A percentile compares a stretch with the other conserved stretches of the same genome.
Evolutionary conservation across 495 filamentous ascomycete genomes (phyloP).

Genomic region (Penicillium ochrochloron): DNA sequence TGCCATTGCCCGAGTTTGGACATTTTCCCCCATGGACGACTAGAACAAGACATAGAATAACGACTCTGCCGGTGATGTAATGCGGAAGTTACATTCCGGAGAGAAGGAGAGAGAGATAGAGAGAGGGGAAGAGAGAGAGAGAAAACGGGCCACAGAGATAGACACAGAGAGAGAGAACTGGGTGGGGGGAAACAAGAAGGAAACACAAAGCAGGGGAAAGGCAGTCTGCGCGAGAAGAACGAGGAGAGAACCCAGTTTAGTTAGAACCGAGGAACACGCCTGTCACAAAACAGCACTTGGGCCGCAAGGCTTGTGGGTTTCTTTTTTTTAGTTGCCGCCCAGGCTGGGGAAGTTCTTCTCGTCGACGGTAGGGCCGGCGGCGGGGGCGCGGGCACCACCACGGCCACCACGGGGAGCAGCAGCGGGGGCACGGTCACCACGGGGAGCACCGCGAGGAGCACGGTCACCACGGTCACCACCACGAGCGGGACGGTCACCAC

Average conservation of each 20-base stretch:
- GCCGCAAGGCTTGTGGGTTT: slow-evolving; percentile 1
- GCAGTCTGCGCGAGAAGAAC: slow-evolving; percentile 12
- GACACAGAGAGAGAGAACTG: slow-evolving; percentile 10
- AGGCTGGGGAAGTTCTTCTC: slow-evolving; percentile 59
- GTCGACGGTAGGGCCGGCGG: slow-evolving; percentile 47
- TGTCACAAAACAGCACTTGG: slow-evolving; percentile 4
- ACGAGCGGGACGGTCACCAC: slow-evolving; percentile 38
- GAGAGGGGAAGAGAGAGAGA: slow-evolving; percentile 7
- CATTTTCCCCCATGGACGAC: slow-evolving; percentile 13
- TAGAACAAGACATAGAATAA: slow-evolving; percentile 11
- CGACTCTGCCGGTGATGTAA: slow-evolving; percentile 9
- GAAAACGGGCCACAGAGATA: slow-evolving; percentile 21
- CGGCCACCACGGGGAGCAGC: slow-evolving; percentile 37
- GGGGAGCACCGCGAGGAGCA: slow-evolving; percentile 23
- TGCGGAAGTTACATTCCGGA: slow-evolving; percentile 17
- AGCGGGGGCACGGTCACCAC: slow-evolving; percentile 42
- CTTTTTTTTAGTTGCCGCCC: slow-evolving; percentile 46
- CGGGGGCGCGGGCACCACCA: slow-evolving; percentile 37
- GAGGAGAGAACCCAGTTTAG: background rate
- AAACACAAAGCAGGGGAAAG: slow-evolving; percentile 16
- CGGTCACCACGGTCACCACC: slow-evolving; percentile 47
- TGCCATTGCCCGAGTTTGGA: slow-evolving; percentile 15
- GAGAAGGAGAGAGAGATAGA: slow-evolving; percentile 12
- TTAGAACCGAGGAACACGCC: background rate
- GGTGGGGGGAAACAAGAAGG: slow-evolving; percentile 13